Conservation (phyloP, 1,139 yeast species). For the Entelexis paramagnoliae region DNA sequence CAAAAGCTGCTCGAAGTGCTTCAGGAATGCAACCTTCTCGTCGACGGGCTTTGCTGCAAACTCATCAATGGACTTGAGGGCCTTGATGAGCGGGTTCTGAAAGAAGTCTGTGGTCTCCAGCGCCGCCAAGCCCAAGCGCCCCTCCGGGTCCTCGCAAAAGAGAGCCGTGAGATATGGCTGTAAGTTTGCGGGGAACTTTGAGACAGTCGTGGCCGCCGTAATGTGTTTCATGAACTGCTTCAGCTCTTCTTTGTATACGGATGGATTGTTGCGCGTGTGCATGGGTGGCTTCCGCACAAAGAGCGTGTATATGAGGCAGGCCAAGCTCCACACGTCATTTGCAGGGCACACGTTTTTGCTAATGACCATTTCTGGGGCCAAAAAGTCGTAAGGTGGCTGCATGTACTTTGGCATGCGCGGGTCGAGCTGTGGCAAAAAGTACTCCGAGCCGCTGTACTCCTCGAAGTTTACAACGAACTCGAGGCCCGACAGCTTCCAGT, state of each 20-base stretch:
- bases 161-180: slow-evolving; percentile 35
- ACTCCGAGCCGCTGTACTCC: slow-evolving; percentile 37
- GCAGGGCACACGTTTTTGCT: slow-evolving; percentile 52
- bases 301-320: slow-evolving; percentile 59
- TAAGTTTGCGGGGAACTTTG: slow-evolving; percentile 32
- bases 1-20: slow-evolving; percentile 51
- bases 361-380: slow-evolving; percentile 64
- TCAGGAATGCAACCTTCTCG: slow-evolving; percentile 61
- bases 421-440: slow-evolving; percentile 53
- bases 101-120: slow-evolving; percentile 52
- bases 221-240: slow-evolving; percentile 32
- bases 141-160: slow-evolving; percentile 35
- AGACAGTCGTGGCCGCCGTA: slow-evolving; percentile 31
- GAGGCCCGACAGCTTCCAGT: slow-evolving; percentile 85
- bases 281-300: slow-evolving; percentile 39
- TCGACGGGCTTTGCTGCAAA: slow-evolving; percentile 61
- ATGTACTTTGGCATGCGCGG: slow-evolving; percentile 66
- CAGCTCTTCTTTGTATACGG: slow-evolving; percentile 31
- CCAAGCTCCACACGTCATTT: slow-evolving; percentile 76
- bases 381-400: slow-evolving; percentile 58
- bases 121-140: slow-evolving; percentile 38
- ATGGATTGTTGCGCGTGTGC: slow-evolving; percentile 31
- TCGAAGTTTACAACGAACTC: slow-evolving; percentile 40
- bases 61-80: slow-evolving; percentile 75
- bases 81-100: slow-evolving; percentile 72